Evolutionary conservation across 192 early-diverging fungal genomes (phyloP), one percentile per base, ranked within the genome.

Genomic region (Mortierella hygrophila): DNA sequence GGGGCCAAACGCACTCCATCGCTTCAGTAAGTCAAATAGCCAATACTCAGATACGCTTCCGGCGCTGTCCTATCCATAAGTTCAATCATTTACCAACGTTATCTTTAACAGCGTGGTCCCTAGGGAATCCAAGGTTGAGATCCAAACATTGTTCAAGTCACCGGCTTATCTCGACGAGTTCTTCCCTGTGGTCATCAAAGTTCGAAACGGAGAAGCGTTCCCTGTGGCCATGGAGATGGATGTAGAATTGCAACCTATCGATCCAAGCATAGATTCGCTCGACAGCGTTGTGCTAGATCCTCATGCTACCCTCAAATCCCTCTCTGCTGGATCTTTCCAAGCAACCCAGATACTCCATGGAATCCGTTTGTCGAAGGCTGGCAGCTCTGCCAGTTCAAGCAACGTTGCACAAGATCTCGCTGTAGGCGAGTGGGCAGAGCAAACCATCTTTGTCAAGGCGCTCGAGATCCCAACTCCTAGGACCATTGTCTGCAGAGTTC

Each of bases 81-180:
- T 18, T 2, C 6, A 72, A 40, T 8, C 15, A 16, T 20, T 52
- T 41, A 23, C 37, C 35, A 32, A 32, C 44, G 26, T 35, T n/a
- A 21, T 84, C 23, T 15, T 52, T 26, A 40, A 88, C 44, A 81
- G 92, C 4, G 88, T 95, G 15, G 88, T 90, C 11, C 91, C 93
- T 81, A 88, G 90, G 32, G 93, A 93, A 55, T 93, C 95, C 41
- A 93, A 93, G 37, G 72, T 96, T 0, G 85, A 89, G 49, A 88
- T 96, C 42, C 73, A 81, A 42, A 78, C 91, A 3, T 77, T 83
- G 1, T 92, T 95, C 73, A 76, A 76, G 32, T 83, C 94, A 3
- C 95, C 95, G 23, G 93, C 93, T 2, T 82, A 93, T n/a, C 74
- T 96, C 72, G 93, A 96, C 72, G 95, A 96, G 75, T 81, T 90